Base-by-base conservation (phyloP, 768 basidiomycete genomes). In the Trametes cingulata region DNA sequence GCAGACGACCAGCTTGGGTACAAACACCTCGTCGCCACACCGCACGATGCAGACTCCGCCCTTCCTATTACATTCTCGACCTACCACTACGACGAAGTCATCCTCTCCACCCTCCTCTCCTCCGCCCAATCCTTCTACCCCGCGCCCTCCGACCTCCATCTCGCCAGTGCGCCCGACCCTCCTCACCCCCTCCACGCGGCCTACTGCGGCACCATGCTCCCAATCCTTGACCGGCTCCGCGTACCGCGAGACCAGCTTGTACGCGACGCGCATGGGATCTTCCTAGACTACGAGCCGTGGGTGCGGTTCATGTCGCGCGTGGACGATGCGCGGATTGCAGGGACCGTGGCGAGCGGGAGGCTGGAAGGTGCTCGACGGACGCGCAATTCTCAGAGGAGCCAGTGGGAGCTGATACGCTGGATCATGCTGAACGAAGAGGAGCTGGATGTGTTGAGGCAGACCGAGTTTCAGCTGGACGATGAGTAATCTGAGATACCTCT, bases 251-350 rank as follows among this genome's bases (percentile, higher is more conserved):
- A 60, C 13, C 48, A 51, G 12, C 63, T 62, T 22, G 41, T 55
- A 20, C 54, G 52, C 14, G 58, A 60, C 47, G 49, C 56, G 6
- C 9, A 12, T 2, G 27, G 63, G 9, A 33, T 60, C 12, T 54
- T 59, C 37, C 40, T 63, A 4, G 66, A 67, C 39, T 67, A 67
- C 45, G 63, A 55, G 35, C 63, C 66, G 0, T 67, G 59, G 58
- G 39, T 63, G 12, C 64, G 63, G 46, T 36, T 40, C 51, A 65
- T 67, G 63, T 48, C 47, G 15, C 49, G 43, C 24, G 36, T 57
- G 20, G 66, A 67, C 48, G 66, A 67, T 42, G 63, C 46, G 20
- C 52, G 42, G 12, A 27, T 46, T 2, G 24, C 42, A 13, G 40
- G 20, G 13, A 43, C 24, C 49, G 37, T 54, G 20, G 52, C 61